Evolutionary conservation across 805 yeast genomes (phyloP).

Genomic region (Pichia sporocuriosa): DNA sequence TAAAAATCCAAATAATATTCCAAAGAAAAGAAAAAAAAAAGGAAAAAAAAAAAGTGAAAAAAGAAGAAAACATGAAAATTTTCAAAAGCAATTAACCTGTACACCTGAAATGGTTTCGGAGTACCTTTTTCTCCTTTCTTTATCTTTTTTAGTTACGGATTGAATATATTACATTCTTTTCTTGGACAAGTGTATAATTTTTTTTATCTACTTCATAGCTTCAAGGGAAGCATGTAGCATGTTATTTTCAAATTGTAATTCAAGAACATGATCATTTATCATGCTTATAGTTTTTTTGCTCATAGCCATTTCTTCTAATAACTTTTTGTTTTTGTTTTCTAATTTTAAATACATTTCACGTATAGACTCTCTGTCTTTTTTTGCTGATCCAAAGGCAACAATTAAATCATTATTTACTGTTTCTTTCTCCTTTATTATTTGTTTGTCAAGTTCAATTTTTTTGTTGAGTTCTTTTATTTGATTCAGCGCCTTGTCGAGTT

Average conservation of each 20-base stretch:
- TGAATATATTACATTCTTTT: too few relatives aligned
- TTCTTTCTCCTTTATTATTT: conserved; percentile 12
- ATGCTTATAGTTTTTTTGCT: conserved; percentile 42
- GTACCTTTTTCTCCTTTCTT: too few relatives aligned
- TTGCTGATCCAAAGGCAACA: conserved; percentile 10
- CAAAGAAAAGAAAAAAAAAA: too few relatives aligned
- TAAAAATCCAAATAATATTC: too few relatives aligned
- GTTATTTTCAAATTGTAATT: conserved; percentile 44
- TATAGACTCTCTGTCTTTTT: conserved; percentile 16
- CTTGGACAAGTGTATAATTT: too few relatives aligned
- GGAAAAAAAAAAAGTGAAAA: too few relatives aligned
- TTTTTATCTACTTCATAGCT: not conserved
- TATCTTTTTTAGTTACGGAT: too few relatives aligned
- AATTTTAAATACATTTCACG: conserved; percentile 22
- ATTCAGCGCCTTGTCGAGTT: conserved; percentile 3
- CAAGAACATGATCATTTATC: conserved; percentile 44
- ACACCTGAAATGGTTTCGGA: too few relatives aligned
- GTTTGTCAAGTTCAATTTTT: conserved; percentile 7
- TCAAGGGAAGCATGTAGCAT: conserved; percentile 25
- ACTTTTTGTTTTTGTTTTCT: conserved; percentile 15
- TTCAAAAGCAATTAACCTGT: too few relatives aligned
- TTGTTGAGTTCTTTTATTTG: conserved; percentile 9
- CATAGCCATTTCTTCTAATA: conserved; percentile 28
- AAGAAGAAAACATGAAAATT: too few relatives aligned
- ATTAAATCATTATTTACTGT: conserved; percentile 8